Percentiles rank a stretch among this genome's conserved stretches.
Evolutionary conservation across 768 basidiomycete species (phyloP).

Genomic region (Lactifluus piperatus): DNA sequence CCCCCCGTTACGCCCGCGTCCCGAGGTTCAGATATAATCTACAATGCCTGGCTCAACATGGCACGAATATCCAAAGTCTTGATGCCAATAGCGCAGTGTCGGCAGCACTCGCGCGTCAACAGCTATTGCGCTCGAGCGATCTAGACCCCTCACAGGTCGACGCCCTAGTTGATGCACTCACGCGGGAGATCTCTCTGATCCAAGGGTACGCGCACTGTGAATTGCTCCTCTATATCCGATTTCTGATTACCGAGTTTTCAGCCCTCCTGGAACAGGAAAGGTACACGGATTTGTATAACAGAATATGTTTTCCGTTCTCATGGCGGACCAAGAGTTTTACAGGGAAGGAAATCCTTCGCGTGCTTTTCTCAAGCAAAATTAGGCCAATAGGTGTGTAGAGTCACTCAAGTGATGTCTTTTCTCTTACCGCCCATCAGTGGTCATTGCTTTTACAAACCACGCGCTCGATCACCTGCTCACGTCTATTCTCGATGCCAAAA

Average conservation of each 20-base stretch:
- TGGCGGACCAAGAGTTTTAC: conserved; percentile 43
- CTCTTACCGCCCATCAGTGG: conserved; percentile 21
- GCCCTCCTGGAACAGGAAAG: conserved; percentile 77
- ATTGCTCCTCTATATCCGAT: background rate
- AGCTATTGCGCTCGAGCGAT: conserved; percentile 39
- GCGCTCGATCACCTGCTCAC: conserved; percentile 67
- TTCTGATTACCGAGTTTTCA: conserved; percentile 21
- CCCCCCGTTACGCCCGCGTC: conserved; percentile 7
- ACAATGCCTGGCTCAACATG: conserved; percentile 34
- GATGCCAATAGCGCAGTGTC: conserved; percentile 35
- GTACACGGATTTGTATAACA: conserved; percentile 26
- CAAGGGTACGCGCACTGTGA: conserved; percentile 52
- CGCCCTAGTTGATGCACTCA: conserved; percentile 53
- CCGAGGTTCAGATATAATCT: conserved; percentile 54
- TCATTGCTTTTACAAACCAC: conserved; percentile 70
- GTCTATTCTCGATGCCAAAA: conserved; percentile 53
- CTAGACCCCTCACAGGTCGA: conserved; percentile 68
- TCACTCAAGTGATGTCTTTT: background rate
- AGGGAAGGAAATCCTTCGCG: conserved; percentile 58
- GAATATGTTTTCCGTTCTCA: background rate
- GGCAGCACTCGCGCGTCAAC: conserved; percentile 37
- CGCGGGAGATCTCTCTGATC: conserved; percentile 53
- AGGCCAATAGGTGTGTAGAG: conserved; percentile 37
- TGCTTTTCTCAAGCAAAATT: conserved; percentile 46
- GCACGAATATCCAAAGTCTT: conserved; percentile 30